Base-by-base conservation (phyloP, 805 yeast species). In the Kuraishia cidri region DNA sequence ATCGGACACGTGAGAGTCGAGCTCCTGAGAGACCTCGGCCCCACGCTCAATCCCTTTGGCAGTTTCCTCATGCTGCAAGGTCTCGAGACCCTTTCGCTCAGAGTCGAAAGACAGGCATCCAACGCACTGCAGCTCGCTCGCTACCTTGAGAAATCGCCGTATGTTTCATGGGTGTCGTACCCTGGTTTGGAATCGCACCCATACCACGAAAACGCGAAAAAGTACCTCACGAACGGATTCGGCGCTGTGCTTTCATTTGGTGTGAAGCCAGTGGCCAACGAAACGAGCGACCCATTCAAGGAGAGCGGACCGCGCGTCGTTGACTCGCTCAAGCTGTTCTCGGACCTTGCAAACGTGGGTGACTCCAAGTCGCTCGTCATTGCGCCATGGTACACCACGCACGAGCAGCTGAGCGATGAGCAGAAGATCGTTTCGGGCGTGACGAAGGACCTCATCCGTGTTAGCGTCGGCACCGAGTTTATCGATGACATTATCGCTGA, bases 341-440 rank as follows among this genome's bases (percentile, higher is more conserved):
- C 95, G 21, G 84, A 87, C 64, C 75, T 92, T 54, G 97, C 98
- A 31, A 90, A 90, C 50, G 97, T 90, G 37, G 98, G 98, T 54
- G 98, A 90, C 52, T 79, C 90, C 32, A 92, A 90, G 66, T 85
- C 97, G 29, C 71, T 90, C 54, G 94, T 90, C 37, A 90, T 90
- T 58, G 88, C 96, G 34, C 98, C 98, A 43, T 88, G 80, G 70
- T 86, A 73, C 61, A 92, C 97, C 26, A 90, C 97, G 17, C 98
- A 90, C 61, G 88, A 86, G 56, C 97, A 92, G 65, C 71, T 90
- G 51, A 58, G 65, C 26, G 86, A 83, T 29, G 82, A 77, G 43
- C 97, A 86, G 65, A 85, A 84, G 62, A 36, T 61, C 26, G 75
- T 80, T 10, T 69, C 94, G 31, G 97, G 97, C 60, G 97, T 90